These are phyloP conservation scores for Paraphaeosphaeria minitans DNA, from an alignment of 2,329 filamentous ascomycete genomes.

Conservation along the genomic window DNA sequence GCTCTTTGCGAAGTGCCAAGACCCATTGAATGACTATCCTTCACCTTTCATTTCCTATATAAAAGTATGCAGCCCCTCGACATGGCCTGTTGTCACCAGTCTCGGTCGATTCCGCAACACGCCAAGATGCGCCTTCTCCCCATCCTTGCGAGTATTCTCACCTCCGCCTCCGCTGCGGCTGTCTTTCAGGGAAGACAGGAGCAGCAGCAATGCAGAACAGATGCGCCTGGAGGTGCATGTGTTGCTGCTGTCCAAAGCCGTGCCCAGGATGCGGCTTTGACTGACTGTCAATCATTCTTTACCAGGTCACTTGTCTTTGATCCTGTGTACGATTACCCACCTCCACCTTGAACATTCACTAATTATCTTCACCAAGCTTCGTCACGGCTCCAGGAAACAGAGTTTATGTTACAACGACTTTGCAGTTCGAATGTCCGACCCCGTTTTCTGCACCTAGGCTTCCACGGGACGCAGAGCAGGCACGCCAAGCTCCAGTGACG, in stretches of 20 bases:
- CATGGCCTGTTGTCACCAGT: neutral
- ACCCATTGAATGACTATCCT: neutral
- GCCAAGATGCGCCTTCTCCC: slow-evolving; percentile 32
- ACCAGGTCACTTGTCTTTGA: neutral
- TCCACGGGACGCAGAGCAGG: neutral
- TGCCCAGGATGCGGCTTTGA: slow-evolving; percentile 7
- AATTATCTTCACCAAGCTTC: neutral
- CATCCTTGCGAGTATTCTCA: slow-evolving; percentile 14
- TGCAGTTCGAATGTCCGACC: neutral
- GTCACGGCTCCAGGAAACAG: neutral
- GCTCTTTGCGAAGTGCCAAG: neutral
- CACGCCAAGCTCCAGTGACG: slow-evolving; percentile 1
- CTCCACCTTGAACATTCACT: neutral
- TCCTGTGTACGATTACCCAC: neutral
- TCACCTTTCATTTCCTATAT: neutral
- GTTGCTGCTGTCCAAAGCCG: slow-evolving; percentile 23
- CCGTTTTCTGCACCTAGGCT: neutral
- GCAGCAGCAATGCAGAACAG: slow-evolving; percentile 11
- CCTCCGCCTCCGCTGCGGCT: slow-evolving; percentile 20
- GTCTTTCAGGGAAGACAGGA: slow-evolving; percentile 25
- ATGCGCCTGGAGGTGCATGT: neutral
- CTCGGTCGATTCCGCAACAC: neutral
- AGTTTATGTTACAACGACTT: neutral
- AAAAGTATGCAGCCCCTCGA: slow-evolving; percentile 1
- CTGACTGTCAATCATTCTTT: neutral